Evolutionary conservation across 108 stramenopile species (phyloP).

Genomic region (Cyclostephanos tholiformis): DNA sequence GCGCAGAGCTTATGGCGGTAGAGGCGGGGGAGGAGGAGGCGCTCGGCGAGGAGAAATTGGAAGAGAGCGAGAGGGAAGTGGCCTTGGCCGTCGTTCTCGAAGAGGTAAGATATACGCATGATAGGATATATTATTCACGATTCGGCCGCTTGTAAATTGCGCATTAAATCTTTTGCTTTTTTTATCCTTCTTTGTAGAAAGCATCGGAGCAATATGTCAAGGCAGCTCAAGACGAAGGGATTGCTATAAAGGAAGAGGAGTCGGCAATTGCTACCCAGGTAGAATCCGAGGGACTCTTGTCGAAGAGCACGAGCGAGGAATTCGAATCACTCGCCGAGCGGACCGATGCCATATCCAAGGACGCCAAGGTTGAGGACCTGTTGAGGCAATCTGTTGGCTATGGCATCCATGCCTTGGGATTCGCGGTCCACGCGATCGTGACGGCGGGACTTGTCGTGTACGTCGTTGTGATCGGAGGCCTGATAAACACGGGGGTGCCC

Average conservation of each 20-base stretch:
- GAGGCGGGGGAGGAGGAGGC: conserved; percentile 13
- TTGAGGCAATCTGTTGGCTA: conserved; percentile 26
- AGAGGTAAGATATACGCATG: conserved; percentile 9
- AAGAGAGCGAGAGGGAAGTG: conserved; percentile 25
- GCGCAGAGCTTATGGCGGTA: conserved; percentile 5
- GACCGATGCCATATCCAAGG: conserved; percentile 17
- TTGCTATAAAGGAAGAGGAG: conserved; percentile 21
- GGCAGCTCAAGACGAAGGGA: conserved; percentile 30
- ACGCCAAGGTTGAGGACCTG: conserved; percentile 21
- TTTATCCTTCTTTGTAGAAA: background rate
- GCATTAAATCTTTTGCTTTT: background rate
- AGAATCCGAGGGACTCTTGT: conserved; percentile 27
- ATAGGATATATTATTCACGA: background rate
- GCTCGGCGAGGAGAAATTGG: conserved; percentile 15
- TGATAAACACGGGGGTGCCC: conserved; percentile 16
- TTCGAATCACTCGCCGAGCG: conserved; percentile 26
- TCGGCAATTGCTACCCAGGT: conserved; percentile 15
- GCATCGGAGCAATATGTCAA: conserved; percentile 19
- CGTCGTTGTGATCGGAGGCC: conserved; percentile 16
- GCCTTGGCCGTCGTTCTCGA: conserved; percentile 27
- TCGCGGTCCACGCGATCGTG: conserved; percentile 16
- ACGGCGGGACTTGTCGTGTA: conserved; percentile 33
- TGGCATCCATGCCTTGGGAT: conserved; percentile 21
- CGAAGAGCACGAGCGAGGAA: conserved; percentile 34
- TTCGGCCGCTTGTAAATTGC: background rate